Evolutionary conservation across 805 yeast genomes (phyloP), one percentile per base, ranked within the genome.

Genomic region (Dipodascopsis tothii): DNA sequence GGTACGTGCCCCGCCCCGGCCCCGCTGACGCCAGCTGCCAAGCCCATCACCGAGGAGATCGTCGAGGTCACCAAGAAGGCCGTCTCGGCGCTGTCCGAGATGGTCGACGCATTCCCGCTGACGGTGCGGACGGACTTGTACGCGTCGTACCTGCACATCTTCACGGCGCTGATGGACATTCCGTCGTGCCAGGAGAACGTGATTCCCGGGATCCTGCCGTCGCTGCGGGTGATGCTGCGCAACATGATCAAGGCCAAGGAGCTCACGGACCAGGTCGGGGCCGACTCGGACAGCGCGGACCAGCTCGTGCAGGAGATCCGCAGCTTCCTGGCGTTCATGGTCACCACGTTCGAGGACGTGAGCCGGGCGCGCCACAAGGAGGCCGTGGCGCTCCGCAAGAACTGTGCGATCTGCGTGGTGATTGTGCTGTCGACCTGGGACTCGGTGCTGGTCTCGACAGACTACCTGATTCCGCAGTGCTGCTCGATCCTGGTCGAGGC

Each of bases 121-220:
- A 70, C 81, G 17, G 81, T 85, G 37, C 76, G 76, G 52, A 61
- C 68, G 9, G 97, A 90, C 59, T 64, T 90, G 22, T 77, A 76
- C 57, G 73, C 88, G 0, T 80, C 94, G 55, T 56, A 83, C 33
- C 62, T 88, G 20, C 80, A 72, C 54, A 71, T 81, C 4, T 73
- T 82, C 45, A 75, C 81, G 4, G 30, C 30, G 9, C 30, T 46
- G n/a, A 23, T 42, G 17, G 52, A 48, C 44, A 45, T 35, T 5
- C 47, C 45, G 14, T 39, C 34, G 11, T 64, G 67, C 35, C 68
- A 68, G 33, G 64, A 65, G 45, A 59, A 65, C 54, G 56, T 77
- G 5, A 67, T 76, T 11, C 77, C 85, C 0, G 67, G 72, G 4
- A 58, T 79, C 17, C 56, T 79, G 14, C 75, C 78, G 1, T 61